Evolutionary conservation across 495 filamentous ascomycete species (phyloP).

Genomic region (Penicillium simplicissimum): DNA sequence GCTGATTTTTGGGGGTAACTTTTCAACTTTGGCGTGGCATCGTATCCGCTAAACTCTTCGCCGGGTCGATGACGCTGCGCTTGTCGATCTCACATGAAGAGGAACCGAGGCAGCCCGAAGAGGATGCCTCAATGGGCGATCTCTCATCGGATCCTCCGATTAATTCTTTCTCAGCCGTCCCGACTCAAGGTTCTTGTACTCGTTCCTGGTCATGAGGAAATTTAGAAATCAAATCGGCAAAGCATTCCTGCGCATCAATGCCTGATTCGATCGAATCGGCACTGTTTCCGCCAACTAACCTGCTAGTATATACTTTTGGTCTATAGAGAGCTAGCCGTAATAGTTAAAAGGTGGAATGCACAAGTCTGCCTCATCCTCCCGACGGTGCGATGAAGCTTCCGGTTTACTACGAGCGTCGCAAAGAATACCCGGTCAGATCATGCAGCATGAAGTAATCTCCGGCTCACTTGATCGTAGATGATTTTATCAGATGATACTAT

Average conservation of each 20-base stretch:
- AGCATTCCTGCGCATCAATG: neutral
- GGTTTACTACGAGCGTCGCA: neutral
- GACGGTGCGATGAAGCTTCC: neutral
- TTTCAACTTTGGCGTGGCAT: neutral
- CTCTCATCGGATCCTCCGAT: slow-evolving; percentile 9
- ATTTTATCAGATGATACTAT: neutral
- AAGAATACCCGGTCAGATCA: neutral
- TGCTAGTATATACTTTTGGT: neutral
- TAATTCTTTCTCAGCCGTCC: neutral
- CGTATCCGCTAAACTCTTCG: slow-evolving; percentile 4
- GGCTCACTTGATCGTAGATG: neutral
- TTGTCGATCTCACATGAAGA: slow-evolving; percentile 24
- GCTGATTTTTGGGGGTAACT: slow-evolving; percentile 3
- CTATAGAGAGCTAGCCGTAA: neutral
- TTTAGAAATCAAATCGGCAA: neutral
- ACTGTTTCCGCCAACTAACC: neutral
- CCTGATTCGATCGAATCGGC: neutral
- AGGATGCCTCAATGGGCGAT: slow-evolving; percentile 9
- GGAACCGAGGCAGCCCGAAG: slow-evolving; percentile 12
- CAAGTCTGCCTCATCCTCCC: neutral
- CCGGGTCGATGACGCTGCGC: slow-evolving; percentile 2
- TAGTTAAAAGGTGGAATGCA: neutral
- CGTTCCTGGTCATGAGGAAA: neutral
- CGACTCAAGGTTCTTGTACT: too few species aligned
- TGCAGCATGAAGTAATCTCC: neutral